Evolutionary conservation across 1,284 basidiomycete genomes (phyloP).

Genomic region (Sphaerobolus stellatus): DNA sequence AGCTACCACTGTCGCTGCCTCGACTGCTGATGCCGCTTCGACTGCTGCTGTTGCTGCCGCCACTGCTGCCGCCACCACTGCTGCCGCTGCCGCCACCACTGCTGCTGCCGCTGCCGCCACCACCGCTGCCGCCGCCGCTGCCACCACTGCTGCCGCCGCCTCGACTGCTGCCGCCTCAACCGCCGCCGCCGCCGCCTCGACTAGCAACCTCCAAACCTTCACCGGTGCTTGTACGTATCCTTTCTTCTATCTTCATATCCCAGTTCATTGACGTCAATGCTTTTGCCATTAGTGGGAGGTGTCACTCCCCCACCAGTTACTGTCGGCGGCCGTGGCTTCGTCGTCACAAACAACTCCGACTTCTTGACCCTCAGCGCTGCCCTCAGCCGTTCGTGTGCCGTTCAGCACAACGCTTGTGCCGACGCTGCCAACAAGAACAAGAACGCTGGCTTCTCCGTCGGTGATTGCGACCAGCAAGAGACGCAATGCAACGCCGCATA

Average conservation of each 20-base stretch:
- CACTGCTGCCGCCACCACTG: slow-evolving; percentile 12
- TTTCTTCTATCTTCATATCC: background rate
- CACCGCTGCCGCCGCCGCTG: slow-evolving; percentile 19
- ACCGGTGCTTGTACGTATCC: slow-evolving; percentile 36
- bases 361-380: slow-evolving; percentile 54
- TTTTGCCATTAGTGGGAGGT: slow-evolving; percentile 39
- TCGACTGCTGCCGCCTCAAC: slow-evolving; percentile 16
- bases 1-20: slow-evolving; percentile 8
- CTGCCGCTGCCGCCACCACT: slow-evolving; percentile 16
- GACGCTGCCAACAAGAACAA: slow-evolving; percentile 3
- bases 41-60: slow-evolving; percentile 5
- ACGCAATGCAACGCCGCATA: slow-evolving; percentile 10
- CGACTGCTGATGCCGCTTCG: slow-evolving; percentile 8
- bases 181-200: slow-evolving; percentile 23
- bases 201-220: slow-evolving; percentile 56
- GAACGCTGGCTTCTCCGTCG: slow-evolving; percentile 21
- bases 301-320: slow-evolving; percentile 48
- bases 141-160: slow-evolving; percentile 12
- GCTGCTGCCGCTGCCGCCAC: slow-evolving; percentile 20
- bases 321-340: slow-evolving; percentile 47
- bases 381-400: slow-evolving; percentile 49
- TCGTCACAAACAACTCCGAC: slow-evolving; percentile 44
- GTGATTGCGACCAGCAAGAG: slow-evolving; percentile 26
- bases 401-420: slow-evolving; percentile 5
- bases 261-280: background rate